Percentiles rank a stretch among this genome's conserved stretches.
Conservation (phyloP, 192 early-diverging fungal species). For the Coemansia sp. region DNA sequence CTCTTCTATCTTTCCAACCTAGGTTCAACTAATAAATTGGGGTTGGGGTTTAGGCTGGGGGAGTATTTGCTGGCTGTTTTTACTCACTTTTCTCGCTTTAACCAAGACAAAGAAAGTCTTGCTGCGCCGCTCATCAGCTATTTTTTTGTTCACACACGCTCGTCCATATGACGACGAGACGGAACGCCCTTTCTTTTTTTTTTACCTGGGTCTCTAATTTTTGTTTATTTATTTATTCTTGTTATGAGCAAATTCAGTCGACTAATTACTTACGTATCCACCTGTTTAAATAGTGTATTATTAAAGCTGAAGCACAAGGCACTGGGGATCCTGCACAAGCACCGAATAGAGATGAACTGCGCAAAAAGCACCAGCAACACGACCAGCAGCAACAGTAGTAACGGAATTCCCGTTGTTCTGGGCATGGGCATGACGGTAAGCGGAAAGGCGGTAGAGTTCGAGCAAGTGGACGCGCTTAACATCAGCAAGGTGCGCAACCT, state of each 20-base stretch:
- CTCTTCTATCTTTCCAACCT: too few relatives aligned
- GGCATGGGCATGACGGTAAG: neutral
- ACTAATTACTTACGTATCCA: neutral
- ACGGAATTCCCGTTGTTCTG: neutral
- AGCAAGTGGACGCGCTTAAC: slow-evolving; percentile 46
- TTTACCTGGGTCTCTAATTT: neutral
- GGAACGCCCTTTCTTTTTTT: too few relatives aligned
- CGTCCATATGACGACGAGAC: too few relatives aligned
- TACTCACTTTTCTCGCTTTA: too few relatives aligned
- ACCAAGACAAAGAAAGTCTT: too few relatives aligned
- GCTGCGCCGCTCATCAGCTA: too few relatives aligned
- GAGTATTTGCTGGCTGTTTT: too few relatives aligned
- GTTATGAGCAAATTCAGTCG: neutral
- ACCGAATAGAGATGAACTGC: neutral
- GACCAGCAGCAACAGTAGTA: neutral
- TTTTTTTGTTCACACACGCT: too few relatives aligned
- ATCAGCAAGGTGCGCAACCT: slow-evolving; percentile 70
- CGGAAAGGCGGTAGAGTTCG: neutral
- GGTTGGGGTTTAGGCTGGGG: too few relatives aligned
- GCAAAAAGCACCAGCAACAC: neutral
- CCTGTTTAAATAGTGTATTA: neutral
- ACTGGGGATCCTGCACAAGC: neutral
- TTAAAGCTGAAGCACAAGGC: neutral
- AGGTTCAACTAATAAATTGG: too few relatives aligned
- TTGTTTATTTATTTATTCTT: neutral